Evolutionary conservation across 495 filamentous ascomycete species (phyloP).

Genomic region (Aspergillus baeticus): DNA sequence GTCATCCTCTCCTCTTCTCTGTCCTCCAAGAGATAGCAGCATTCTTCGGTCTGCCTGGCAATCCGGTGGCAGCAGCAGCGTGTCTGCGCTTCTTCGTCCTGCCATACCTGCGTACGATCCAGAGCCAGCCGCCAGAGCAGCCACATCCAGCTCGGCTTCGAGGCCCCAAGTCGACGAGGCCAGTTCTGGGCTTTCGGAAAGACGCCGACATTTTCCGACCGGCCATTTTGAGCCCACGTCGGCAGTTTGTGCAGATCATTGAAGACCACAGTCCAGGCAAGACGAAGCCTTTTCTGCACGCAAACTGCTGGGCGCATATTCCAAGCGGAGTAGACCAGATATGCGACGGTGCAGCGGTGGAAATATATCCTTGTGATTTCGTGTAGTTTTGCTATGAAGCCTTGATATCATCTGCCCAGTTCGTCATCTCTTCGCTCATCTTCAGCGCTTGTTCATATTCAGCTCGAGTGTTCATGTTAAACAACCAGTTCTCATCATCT

Average conservation of each 20-base stretch:
- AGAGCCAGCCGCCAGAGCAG: slow-evolving; percentile 1
- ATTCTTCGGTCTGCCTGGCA: slow-evolving; percentile 20
- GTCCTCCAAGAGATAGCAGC: slow-evolving; percentile 1
- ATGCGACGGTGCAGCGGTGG: background rate
- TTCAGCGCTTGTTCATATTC: slow-evolving; percentile 19
- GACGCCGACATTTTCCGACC: slow-evolving; percentile 17
- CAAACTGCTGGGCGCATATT: slow-evolving; percentile 21
- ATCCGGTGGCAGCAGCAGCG: slow-evolving; percentile 15
- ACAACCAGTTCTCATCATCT: slow-evolving; percentile 20
- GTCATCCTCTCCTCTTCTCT: slow-evolving; percentile 16
- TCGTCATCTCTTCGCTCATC: background rate
- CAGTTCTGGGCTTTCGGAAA: background rate
- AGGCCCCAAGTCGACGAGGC: background rate
- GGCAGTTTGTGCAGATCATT: background rate
- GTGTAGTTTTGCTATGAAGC: background rate
- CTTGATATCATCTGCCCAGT: background rate
- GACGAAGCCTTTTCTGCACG: slow-evolving; percentile 16
- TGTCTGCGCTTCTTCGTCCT: slow-evolving; percentile 16
- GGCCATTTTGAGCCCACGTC: slow-evolving; percentile 1
- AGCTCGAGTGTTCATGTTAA: slow-evolving; percentile 16
- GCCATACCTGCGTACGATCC: slow-evolving; percentile 4
- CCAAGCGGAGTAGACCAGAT: slow-evolving; percentile 1
- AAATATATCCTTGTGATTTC: background rate
- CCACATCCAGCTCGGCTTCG: background rate
- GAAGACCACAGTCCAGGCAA: slow-evolving; percentile 17